Evolutionary conservation across 2,329 filamentous ascomycete genomes (phyloP).

Genomic region (Sarocladiaceae sp.): DNA sequence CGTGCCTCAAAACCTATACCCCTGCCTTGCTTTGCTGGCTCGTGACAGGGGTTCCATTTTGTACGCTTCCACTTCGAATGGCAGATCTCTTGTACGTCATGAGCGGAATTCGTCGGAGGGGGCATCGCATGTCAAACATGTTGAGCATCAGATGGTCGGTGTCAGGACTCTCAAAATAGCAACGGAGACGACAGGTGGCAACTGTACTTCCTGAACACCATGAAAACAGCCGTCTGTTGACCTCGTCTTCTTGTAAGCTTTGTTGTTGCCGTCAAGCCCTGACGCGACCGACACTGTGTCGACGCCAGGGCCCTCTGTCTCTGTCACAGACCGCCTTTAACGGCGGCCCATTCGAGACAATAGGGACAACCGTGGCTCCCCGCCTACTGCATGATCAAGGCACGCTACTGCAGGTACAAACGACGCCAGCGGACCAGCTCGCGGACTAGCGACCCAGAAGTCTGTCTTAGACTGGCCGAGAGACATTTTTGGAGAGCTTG

Average conservation of each 20-base stretch:
- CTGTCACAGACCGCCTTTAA: not conserved
- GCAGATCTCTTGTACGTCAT: constrained; percentile 1
- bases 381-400: not conserved
- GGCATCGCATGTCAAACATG: not conserved
- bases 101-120: not conserved
- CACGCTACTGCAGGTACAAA: constrained; percentile 4
- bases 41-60: constrained; percentile 4
- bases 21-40: not conserved
- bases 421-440: not conserved
- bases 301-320: not conserved
- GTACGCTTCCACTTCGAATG: not conserved
- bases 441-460: constrained; percentile 1
- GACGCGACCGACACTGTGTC: no score
- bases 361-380: not conserved
- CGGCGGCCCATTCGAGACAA: not conserved
- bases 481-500: not conserved
- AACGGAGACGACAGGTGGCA: no score
- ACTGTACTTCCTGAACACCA: no score
- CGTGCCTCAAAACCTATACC: constrained; percentile 6
- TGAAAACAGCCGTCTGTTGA: no score
- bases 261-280: no score
- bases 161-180: no score
- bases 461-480: constrained; percentile 7
- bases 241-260: no score
- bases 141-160: constrained; percentile 2